Evolutionary conservation across 169 alveolate species (phyloP).

Genomic region (Cryptosporidium tyzzeri): DNA sequence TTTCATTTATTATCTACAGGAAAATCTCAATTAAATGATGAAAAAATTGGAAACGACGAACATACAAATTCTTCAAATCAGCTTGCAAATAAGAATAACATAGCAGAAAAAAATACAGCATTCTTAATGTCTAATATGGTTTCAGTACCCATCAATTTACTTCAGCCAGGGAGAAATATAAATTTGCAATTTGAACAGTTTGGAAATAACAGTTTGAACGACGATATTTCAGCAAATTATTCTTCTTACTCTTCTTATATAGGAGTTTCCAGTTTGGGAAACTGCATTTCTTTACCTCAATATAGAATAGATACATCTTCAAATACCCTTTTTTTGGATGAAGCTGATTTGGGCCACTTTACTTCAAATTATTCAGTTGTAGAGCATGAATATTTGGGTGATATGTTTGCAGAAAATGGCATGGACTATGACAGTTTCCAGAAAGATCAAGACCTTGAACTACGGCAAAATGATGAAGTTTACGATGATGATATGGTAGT

Average conservation of each 20-base stretch:
- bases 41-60: neutral
- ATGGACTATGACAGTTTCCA: neutral
- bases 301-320: constrained; percentile 38
- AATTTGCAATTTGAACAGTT: constrained; percentile 14
- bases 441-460: neutral
- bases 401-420: neutral
- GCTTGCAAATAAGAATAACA: constrained; percentile 6
- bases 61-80: neutral
- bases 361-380: neutral
- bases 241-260: constrained; percentile 54
- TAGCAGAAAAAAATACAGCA: constrained; percentile 13
- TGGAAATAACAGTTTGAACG: neutral
- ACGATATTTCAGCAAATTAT: neutral
- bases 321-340: constrained; percentile 59
- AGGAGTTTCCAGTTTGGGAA: constrained; percentile 48
- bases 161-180: constrained; percentile 62
- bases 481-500: neutral
- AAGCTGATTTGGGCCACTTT: constrained; percentile 19
- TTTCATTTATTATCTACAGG: constrained; percentile 58
- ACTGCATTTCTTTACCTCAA: constrained; percentile 39
- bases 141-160: constrained; percentile 56
- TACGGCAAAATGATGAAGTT: neutral
- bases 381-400: neutral
- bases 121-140: constrained; percentile 39
- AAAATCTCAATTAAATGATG: constrained; percentile 17